Base-by-base conservation (phyloP, 2,329 filamentous ascomycete species). In the Monosporascus sp. region DNA sequence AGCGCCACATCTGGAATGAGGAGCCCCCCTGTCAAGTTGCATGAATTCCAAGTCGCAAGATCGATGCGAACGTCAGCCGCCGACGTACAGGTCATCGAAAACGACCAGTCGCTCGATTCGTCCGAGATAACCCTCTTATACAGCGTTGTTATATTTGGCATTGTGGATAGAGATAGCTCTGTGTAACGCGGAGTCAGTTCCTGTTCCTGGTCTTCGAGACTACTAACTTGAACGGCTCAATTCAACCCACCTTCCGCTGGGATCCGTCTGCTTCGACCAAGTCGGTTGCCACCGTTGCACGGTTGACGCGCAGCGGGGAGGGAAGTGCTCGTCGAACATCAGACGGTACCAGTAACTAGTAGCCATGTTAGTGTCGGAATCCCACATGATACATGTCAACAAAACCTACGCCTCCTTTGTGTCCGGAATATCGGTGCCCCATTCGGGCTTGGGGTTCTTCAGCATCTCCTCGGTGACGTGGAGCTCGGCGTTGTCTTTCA, bases 291-390 rank as follows among this genome's bases (percentile, higher is more conserved):
- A 99, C 67, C 94, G 82, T 89, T 90, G 88, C 51, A 99, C 94
- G 7, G 94, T 99, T 55, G 83, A 86, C 8, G 94, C 95, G 70
- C 93, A 97, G 67, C 87, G 87, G 52, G 86, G 82, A 47, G 94
- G 94, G 83, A 97, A 99, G 74, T 95, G 93, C 81, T 99, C 93
- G 72, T 99, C 94, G 70, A 97, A 99, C 93, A 99, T 97, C 70
- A 78, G 81, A 65, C 94, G 87, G 77, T 99, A 99, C 94, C 94
- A 99, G 81, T 96, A 95, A 47, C 85, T 88, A 61, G 47, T 47
- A 47, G 37, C 17, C 46, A 47, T 6, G 58, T 72, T 51, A 73
- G 67, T 31, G 31, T 31, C 52, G 49, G 24, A 41, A 17, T 43
- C 15, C 37, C 8, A 50, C 37, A 48, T 27, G 14, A 37, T 35